phyloP scores from a whole-genome alignment of 257 asterid genomes.

The Eustoma russellianum region DNA sequence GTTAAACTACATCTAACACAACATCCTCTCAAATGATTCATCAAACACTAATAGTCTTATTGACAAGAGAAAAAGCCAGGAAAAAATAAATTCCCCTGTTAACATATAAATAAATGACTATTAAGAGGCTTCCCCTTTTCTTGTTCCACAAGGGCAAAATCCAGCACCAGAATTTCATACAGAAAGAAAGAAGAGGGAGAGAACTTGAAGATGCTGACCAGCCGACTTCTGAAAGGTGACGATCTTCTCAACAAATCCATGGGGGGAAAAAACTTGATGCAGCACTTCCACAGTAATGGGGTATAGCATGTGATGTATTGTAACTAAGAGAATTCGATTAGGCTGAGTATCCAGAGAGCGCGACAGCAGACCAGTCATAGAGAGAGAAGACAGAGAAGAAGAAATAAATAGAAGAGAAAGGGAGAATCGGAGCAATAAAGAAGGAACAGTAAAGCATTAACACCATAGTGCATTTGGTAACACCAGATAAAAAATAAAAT shows the following conservation, averaged over 20 bases:
- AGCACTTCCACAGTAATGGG: constrained; percentile 99
- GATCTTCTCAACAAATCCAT: constrained; percentile 99
- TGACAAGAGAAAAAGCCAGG: neutral
- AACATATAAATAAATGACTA: neutral
- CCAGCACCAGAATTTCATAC: constrained; percentile 27
- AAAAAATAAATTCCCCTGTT: neutral
- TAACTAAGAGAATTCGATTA: constrained; percentile 97
- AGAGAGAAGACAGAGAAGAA: constrained; percentile 80
- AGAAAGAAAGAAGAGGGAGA: constrained; percentile 34
- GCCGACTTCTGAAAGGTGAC: constrained; percentile 99
- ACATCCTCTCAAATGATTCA: neutral
- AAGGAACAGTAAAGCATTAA: constrained; percentile 10
- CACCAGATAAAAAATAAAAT: constrained; percentile 2
- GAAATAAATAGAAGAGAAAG: constrained; percentile 29
- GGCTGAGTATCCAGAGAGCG: constrained; percentile 89
- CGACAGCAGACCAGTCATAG: constrained; percentile 79
- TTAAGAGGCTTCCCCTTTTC: neutral
- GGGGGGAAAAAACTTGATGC: constrained; percentile 99
- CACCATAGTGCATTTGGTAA: constrained; percentile 7
- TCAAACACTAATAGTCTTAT: neutral
- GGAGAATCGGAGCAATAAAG: constrained; percentile 21
- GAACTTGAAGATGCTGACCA: constrained; percentile 91
- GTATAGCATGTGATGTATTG: constrained; percentile 99
- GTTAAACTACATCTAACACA: too few relatives aligned
- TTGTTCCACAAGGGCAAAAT: neutral